phyloP scores from a whole-genome alignment of 352 stramenopile genomes.

The Globisporangium nagaii region DNA sequence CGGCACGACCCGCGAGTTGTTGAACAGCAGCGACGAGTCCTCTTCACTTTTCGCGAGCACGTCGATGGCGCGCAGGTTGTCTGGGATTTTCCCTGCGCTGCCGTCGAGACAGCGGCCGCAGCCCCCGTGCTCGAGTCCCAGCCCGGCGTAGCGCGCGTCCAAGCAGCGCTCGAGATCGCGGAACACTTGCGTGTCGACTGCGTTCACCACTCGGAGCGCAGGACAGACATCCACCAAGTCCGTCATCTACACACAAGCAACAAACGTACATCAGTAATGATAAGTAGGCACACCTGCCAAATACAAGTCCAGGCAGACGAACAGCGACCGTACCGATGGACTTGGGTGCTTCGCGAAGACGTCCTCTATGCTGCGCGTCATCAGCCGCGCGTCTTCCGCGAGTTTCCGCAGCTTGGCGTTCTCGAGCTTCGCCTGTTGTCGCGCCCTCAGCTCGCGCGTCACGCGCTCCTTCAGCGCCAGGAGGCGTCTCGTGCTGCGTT shows the following conservation, averaged over 20 bases:
- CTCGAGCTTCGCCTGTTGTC: slow-evolving; percentile 8
- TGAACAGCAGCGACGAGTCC: not conserved
- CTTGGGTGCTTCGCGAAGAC: slow-evolving; percentile 1
- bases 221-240: not conserved
- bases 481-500: too few species aligned
- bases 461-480: slow-evolving; percentile 3
- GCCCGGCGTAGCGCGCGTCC: not conserved
- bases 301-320: not conserved
- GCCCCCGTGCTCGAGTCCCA: not conserved
- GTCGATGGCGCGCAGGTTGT: not conserved
- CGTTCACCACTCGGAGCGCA: not conserved
- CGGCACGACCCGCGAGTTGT: not conserved
- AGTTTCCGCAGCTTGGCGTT: slow-evolving; percentile 11
- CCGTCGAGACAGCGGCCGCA: not conserved
- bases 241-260: not conserved
- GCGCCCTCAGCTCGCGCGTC: slow-evolving; percentile 6
- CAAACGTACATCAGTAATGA: too few species aligned
- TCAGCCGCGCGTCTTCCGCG: not conserved
- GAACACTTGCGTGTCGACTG: not conserved
- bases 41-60: not conserved
- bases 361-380: not conserved
- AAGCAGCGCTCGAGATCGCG: not conserved
- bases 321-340: not conserved
- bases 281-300: too few species aligned
- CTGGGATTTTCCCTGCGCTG: not conserved